Evolutionary conservation across 768 basidiomycete genomes (phyloP), one percentile per base, ranked within the genome.

Genomic region (Lactifluus volemus): DNA sequence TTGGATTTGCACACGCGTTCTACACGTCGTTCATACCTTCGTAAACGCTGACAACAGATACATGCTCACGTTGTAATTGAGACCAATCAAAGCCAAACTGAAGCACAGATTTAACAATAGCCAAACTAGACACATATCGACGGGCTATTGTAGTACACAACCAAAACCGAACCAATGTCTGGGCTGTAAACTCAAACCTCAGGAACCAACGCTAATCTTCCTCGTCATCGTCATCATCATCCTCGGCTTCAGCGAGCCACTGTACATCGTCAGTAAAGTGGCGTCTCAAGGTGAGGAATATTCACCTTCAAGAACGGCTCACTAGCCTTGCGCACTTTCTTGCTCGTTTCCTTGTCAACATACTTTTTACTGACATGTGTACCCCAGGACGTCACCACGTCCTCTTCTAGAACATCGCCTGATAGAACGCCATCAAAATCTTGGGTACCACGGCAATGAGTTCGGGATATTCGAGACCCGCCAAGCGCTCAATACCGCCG

Each of bases 291-390:
- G 32, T 32, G 4, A 29, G 41, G 17, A 44, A 8, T 19, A 68
- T 78, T 51, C 64, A 89, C 89, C 81, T 94, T 93, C 70, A 98
- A 76, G 79, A 98, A 98, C 0, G 95, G 93, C 72, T 92, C 93
- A 65, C 89, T 89, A 12, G 93, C 93, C 78, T 95, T 96, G 68
- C 95, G 81, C 54, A 99, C 94, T 75, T 85, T 94, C 83, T 98
- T 98, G 73, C 88, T 90, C 49, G 83, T 88, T 30, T 98, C 94
- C 75, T 89, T 93, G 74, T 96, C 91, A 49, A 94, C 90, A 70
- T 92, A 96, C 77, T 98, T 97, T 80, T 89, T 96, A 75, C 88
- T 91, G 70, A 94, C 92, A 67, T 96, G 94, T 4, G 92, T 96
- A 9, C 94, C 94, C 96, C 94, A 98, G 64, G 94, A 85, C 10